Base-by-base conservation (phyloP, 2,329 filamentous ascomycete species). In the Fusarium metavorans region DNA sequence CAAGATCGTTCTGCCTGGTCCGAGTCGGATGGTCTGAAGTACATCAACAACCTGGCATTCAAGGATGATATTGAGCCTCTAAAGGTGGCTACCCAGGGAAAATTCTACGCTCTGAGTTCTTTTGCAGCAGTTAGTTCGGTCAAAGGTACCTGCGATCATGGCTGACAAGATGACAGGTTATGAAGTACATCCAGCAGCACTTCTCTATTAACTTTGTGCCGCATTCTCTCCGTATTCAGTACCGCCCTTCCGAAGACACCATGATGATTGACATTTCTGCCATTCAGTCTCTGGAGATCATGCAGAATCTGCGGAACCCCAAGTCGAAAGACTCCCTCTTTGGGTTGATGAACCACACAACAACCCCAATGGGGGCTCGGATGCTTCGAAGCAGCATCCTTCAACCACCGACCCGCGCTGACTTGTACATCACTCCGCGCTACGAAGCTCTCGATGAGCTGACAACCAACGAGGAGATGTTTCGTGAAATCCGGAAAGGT, bases 211-310 rank as follows among this genome's bases (percentile, higher is more conserved):
- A 88, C 1, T 97, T 98, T 80, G 88, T 91, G 5, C 87, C 88
- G n/a, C 92, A 97, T 80, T 95, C 95, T 23, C 88, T 98, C 35
- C 91, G 95, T 5, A 93, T 98, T 79, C 92, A 91, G 72, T 98
- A 97, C 76, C 92, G 96, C 78, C 93, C 95, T 1, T 95, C 95
- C 0, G 94, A 97, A 80, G 94, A 96, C 27, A 94, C 95, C 1
- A 98, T 98, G 95, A 94, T 97, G 90, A 97, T 98, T 76, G 96
- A 98, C 78, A 88, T 97, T 3, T 93, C 94, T 1, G 97, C 95
- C 0, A 94, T 98, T 32, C 89, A 92, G 41, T 95, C 95, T 0
- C 86, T 99, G 4, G 97, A 99, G 81, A 88, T 99, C 7, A 93
- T 98, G 30, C 95, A 98, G 78, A 99, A 98, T 75, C 80, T 95